These are phyloP conservation scores for Leishmania turanica DNA, from an alignment of 208 protist species.

Conservation along the genomic window DNA sequence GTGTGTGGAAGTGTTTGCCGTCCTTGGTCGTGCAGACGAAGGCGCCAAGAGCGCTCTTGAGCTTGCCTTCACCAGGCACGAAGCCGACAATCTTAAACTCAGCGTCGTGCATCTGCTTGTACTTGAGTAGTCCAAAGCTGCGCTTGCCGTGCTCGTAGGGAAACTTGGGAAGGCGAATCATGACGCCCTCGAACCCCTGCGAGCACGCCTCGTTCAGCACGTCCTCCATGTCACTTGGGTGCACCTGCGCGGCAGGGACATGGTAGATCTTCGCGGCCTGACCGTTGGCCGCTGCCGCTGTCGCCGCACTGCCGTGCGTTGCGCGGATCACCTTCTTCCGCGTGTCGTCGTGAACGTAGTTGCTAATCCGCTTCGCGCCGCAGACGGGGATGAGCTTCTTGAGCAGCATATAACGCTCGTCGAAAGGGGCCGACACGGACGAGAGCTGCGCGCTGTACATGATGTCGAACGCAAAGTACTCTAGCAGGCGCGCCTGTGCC, in stretches of 20 bases:
- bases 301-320: conserved; percentile 13
- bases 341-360: conserved; percentile 80
- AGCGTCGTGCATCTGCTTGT: conserved; percentile 91
- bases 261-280: conserved; percentile 68
- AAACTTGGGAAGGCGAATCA: conserved; percentile 84
- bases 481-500: conserved; percentile 59
- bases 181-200: conserved; percentile 90
- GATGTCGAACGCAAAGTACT: conserved; percentile 92
- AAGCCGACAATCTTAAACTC: conserved; percentile 90
- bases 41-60: conserved; percentile 80
- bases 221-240: conserved; percentile 77
- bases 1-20: conserved; percentile 76
- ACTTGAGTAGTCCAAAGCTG: conserved; percentile 90
- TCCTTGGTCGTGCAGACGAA: conserved; percentile 87
- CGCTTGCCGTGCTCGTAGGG: conserved; percentile 91
- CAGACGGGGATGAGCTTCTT: conserved; percentile 82
- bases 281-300: conserved; percentile 14
- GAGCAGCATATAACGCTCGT: conserved; percentile 79
- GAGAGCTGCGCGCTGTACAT: conserved; percentile 78
- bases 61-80: conserved; percentile 83
- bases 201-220: conserved; percentile 81
- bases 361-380: conserved; percentile 83
- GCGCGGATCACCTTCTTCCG: conserved; percentile 77
- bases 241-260: conserved; percentile 79
- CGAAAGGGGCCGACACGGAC: conserved; percentile 57